Percentiles rank a stretch among this genome's conserved stretches.
Conservation (phyloP, 2,329 filamentous ascomycete species). For the Hortaea werneckii region DNA sequence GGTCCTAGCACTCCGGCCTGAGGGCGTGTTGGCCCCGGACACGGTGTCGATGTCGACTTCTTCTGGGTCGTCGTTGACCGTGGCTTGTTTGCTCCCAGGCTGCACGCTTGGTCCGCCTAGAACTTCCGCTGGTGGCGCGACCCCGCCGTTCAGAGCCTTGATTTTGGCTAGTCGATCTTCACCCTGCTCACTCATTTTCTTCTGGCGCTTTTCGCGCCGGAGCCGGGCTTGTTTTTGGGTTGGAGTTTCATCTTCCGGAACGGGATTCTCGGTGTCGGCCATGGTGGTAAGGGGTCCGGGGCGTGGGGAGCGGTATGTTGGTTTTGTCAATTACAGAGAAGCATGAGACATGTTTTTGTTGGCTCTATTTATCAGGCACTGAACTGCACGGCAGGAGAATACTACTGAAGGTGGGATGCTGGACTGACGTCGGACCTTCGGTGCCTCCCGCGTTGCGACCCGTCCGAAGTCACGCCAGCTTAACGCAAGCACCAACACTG, state of each 20-base stretch:
- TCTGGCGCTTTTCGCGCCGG: slow-evolving; percentile 68
- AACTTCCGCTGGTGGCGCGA: slow-evolving; percentile 23
- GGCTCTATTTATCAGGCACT: too few species aligned
- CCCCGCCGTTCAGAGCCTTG: slow-evolving; percentile 52
- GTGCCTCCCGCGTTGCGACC: too few species aligned
- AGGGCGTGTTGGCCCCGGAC: slow-evolving; percentile 10
- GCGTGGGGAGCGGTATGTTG: too few species aligned
- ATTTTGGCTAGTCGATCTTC: slow-evolving; percentile 64
- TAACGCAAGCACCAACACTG: too few species aligned
- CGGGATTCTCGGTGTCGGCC: slow-evolving; percentile 19
- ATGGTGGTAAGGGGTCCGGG: slow-evolving; percentile 8
- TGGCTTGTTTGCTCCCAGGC: slow-evolving; percentile 16
- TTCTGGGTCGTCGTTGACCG: slow-evolving; percentile 52
- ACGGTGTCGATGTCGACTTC: slow-evolving; percentile 67
- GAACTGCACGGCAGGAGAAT: too few species aligned
- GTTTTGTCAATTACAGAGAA: too few species aligned
- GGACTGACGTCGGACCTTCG: too few species aligned
- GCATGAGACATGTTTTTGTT: too few species aligned
- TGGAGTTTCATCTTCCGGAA: slow-evolving; percentile 27
- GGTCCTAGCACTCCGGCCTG: slow-evolving; percentile 1
- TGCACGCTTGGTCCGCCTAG: slow-evolving; percentile 20
- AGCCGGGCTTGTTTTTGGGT: slow-evolving; percentile 54
- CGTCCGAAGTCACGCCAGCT: too few species aligned
- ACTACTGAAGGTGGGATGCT: too few species aligned
- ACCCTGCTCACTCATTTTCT: slow-evolving; percentile 65